Evolutionary conservation across 2,329 filamentous ascomycete genomes (phyloP), one percentile per base, ranked within the genome.

Genomic region (Sarocladiaceae sp.): DNA sequence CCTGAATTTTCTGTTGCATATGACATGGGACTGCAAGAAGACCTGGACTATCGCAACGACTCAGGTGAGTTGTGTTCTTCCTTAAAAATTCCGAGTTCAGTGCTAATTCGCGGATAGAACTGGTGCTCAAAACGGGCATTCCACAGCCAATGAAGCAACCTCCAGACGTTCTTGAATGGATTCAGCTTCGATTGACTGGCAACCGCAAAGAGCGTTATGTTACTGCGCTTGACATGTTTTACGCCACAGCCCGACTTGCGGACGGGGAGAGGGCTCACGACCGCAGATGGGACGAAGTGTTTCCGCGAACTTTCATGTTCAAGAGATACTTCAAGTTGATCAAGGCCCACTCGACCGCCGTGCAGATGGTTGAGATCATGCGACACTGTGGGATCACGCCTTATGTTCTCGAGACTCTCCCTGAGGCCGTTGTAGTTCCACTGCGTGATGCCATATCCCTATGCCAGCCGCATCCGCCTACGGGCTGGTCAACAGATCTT

Each of bases 391-490:
- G 83, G 0, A 78, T 95, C 37, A 81, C 75, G 6, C 63, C 66
- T 9, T 69, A 75, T 19, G 68, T 90, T 40, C 73, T 97, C 13
- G 87, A 95, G 50, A 89, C 86, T 1, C 69, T 97, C 1, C 91
- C 93, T 2, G 88, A 95, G 61, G 82, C 87, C 20, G 73, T 96
- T n/a, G 76, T 86, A 44, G 78, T 83, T 2, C 85, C 87, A 0
- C 70, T 97, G 12, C 83, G 85, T 58, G 90, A 97, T 64, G 82
- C 84, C 4, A 88, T 97, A 32, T 78, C 83, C n/a, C 75, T 80
- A 50, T 95, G 88, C 51, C 90, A 95, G 60, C 77, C 81, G n/a
- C 78, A 80, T 48, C 91, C 91, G 15, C 87, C 89, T 9, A 76
- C 82, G 0, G 78, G 74, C 1, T 97, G 91, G 89, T 73, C 78